Percentiles rank a stretch among this genome's conserved stretches.
These are phyloP conservation scores for Singerocomus inundabilis DNA, from an alignment of 1,284 basidiomycete species.

Conservation along the genomic window DNA sequence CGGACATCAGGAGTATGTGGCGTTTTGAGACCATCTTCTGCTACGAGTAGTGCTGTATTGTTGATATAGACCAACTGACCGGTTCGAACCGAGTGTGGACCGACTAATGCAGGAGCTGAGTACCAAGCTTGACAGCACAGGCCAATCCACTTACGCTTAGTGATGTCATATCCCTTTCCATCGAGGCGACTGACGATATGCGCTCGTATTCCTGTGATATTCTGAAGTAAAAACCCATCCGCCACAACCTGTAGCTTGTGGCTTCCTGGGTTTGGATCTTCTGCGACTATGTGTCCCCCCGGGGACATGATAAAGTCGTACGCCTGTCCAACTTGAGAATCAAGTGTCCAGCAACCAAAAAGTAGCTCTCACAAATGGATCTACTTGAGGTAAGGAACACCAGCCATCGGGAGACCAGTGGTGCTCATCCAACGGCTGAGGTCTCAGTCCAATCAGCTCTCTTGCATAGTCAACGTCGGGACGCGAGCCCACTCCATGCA, in stretches of 20 bases:
- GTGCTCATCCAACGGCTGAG: constrained; percentile 49
- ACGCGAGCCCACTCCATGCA: constrained; percentile 67
- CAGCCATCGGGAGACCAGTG: constrained; percentile 67
- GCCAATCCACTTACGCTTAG: constrained; percentile 59
- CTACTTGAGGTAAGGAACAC: constrained; percentile 70
- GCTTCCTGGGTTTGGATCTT: constrained; percentile 68
- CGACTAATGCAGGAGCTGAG: constrained; percentile 52
- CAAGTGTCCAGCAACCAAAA: constrained; percentile 3
- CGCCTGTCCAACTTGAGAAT: constrained; percentile 42
- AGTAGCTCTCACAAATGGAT: constrained; percentile 60
- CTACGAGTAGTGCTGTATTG: constrained; percentile 59
- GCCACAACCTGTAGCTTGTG: constrained; percentile 61
- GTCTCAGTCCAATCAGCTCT: constrained; percentile 54
- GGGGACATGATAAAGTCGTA: constrained; percentile 79
- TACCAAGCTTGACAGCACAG: background rate
- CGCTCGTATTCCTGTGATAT: constrained; percentile 74
- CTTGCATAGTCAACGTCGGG: constrained; percentile 78
- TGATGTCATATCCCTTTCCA: constrained; percentile 82
- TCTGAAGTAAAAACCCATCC: constrained; percentile 74
- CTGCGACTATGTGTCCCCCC: constrained; percentile 49
- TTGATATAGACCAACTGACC: constrained; percentile 82
- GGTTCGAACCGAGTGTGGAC: constrained; percentile 73
- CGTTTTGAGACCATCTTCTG: constrained; percentile 29
- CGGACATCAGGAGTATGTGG: constrained; percentile 47
- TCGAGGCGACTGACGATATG: constrained; percentile 78